Evolutionary conservation across 1,139 yeast species (phyloP).

Genomic region (Hemisphaericaspora subhashii): DNA sequence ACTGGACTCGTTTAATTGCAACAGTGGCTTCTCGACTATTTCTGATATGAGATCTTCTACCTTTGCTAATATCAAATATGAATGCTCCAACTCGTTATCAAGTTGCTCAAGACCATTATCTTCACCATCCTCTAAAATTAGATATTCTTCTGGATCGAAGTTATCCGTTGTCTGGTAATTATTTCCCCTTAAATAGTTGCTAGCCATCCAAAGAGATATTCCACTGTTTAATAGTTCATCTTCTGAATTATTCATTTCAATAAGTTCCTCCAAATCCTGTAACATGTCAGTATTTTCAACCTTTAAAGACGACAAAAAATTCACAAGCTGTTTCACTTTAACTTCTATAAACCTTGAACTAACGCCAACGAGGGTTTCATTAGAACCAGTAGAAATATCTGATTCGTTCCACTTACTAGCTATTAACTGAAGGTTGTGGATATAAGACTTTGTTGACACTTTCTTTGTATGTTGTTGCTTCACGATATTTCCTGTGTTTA

Average conservation of each 20-base stretch:
- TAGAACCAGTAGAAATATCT: background rate
- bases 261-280: conserved; percentile 17
- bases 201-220: conserved; percentile 34
- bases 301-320: conserved; percentile 15
- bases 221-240: conserved; percentile 14
- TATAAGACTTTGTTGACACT: conserved; percentile 1
- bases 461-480: conserved; percentile 8
- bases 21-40: conserved; percentile 9
- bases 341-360: conserved; percentile 18
- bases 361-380: conserved; percentile 7
- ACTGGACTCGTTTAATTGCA: background rate
- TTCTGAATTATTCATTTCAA: conserved; percentile 10
- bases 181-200: conserved; percentile 14
- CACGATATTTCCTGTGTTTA: conserved; percentile 33
- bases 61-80: conserved; percentile 24
- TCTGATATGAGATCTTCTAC: conserved; percentile 27
- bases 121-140: conserved; percentile 21
- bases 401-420: conserved; percentile 12
- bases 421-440: conserved; percentile 11
- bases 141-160: conserved; percentile 28
- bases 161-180: conserved; percentile 4
- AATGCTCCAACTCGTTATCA: conserved; percentile 17
- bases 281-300: conserved; percentile 1
- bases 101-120: conserved; percentile 7
- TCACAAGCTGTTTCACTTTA: conserved; percentile 16